A percentile compares a stretch with the other conserved stretches of the same genome.
phyloP scores from a whole-genome alignment of 148 eudicot genomes.

The Polygonum maritimum region DNA sequence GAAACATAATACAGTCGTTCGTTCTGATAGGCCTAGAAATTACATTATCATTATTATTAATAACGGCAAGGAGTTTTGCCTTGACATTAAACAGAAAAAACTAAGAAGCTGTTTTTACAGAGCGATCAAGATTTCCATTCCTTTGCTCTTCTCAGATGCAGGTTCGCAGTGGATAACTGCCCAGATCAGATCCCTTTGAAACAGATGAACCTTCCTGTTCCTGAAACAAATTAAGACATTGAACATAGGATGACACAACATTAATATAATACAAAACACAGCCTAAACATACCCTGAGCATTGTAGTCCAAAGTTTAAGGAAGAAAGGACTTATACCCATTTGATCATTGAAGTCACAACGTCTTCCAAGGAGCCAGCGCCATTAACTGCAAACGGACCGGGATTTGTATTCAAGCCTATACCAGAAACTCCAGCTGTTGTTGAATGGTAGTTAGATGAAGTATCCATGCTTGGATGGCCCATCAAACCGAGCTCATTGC shows the following conservation, averaged over 20 bases:
- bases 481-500: slow-evolving; percentile 15
- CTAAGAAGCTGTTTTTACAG: slow-evolving; percentile 1
- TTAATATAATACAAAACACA: neutral
- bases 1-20: neutral
- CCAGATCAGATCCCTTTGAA: slow-evolving; percentile 13
- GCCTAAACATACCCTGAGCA: neutral
- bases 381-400: slow-evolving; percentile 22
- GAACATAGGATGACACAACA: neutral
- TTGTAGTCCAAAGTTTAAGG: neutral
- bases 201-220: slow-evolving; percentile 15
- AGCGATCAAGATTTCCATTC: neutral
- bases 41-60: neutral
- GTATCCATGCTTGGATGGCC: slow-evolving; percentile 25
- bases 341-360: slow-evolving; percentile 38
- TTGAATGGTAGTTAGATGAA: slow-evolving; percentile 15
- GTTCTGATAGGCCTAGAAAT: neutral
- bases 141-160: slow-evolving; percentile 16
- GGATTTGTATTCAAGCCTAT: slow-evolving; percentile 16
- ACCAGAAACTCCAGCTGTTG: slow-evolving; percentile 18
- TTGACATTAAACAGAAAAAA: neutral
- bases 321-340: slow-evolving; percentile 16
- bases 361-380: slow-evolving; percentile 53
- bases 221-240: slow-evolving; percentile 12
- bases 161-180: slow-evolving; percentile 12
- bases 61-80: neutral